Conservation (phyloP, 768 basidiomycete species). For the Leucocoprinus birnbaumii region DNA sequence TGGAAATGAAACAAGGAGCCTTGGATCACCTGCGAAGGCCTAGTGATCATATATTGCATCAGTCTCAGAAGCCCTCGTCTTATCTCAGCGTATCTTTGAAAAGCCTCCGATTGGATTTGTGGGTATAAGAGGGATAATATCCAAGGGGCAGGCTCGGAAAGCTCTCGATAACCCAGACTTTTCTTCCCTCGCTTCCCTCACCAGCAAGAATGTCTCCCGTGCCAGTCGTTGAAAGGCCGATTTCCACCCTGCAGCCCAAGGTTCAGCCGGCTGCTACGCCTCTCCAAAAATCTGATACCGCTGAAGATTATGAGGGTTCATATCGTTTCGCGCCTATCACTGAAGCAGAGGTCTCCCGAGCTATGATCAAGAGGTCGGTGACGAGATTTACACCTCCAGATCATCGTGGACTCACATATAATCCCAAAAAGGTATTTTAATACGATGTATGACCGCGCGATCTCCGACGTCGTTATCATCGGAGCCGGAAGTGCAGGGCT, state of each 20-base stretch:
- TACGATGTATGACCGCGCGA: conserved; percentile 68
- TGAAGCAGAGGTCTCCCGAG: conserved; percentile 73
- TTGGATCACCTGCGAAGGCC: conserved; percentile 2
- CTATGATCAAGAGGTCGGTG: conserved; percentile 69
- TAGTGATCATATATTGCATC: background rate
- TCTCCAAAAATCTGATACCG: conserved; percentile 31
- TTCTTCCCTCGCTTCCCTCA: background rate
- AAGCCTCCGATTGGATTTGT: background rate
- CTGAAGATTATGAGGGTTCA: conserved; percentile 57
- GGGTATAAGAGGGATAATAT: background rate
- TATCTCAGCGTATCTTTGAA: conserved; percentile 2
- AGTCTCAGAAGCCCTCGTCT: background rate
- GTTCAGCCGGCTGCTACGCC: conserved; percentile 4
- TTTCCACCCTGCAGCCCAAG: background rate
- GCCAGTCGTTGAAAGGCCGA: conserved; percentile 16
- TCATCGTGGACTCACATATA: background rate
- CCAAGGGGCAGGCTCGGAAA: no score
- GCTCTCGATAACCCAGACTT: background rate
- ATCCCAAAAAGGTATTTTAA: conserved; percentile 58
- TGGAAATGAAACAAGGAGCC: background rate
- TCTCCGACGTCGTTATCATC: conserved; percentile 77
- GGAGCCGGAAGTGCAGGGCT: conserved; percentile 71
- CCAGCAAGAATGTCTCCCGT: conserved; percentile 22
- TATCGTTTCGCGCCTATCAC: conserved; percentile 73
- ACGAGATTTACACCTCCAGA: background rate